Base-by-base conservation (phyloP, 306 rosid genomes). In the Acacia crassicarpa region DNA sequence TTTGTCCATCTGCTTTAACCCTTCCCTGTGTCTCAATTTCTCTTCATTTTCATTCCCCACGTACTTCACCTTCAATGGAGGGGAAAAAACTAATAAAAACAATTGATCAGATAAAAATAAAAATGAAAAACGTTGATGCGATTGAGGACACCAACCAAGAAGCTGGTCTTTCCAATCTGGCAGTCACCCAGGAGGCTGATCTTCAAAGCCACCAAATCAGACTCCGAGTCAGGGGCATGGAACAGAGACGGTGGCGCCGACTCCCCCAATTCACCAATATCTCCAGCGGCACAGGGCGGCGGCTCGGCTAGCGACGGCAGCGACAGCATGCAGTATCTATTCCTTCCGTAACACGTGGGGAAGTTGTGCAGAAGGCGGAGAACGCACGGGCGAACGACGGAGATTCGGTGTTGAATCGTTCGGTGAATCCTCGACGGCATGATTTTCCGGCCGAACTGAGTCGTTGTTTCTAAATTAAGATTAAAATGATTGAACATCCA, bases 161-260 rank as follows among this genome's bases (percentile, higher is more conserved):
- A 95, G 85, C 97, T 88, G 72, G 99, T 93, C 86, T 95, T 95
- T 68, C 99, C 99, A 51, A 91, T 92, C 80, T 89, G 88, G 84
- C 87, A 81, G 56, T 95, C 99, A 44, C 99, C 99, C 84, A 95
- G 81, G 54, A 95, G 90, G 83, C 88, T 89, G 76, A 95, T 95
- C 93, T 95, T 95, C 81, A 95, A 79, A 41, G 94, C 72, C 74
- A 95, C 98, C 85, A 93, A 85, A 86, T 95, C 97, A 22, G 89
- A 82, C 33, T 93, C 97, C 43, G 66, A 59, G 11, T 87, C 92
- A 80, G 80, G 80, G 46, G 75, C 51, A 15, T 80, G 87, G 59
- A 72, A 70, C 72, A 44, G 16, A 0, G 53, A 3, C n/a, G 84
- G 75, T 2, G 81, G 66, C 2, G 75, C 6, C 27, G 77, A 56